phyloP scores from a whole-genome alignment of 2,329 filamentous ascomycete genomes.

The Xylariaceae sp. region DNA sequence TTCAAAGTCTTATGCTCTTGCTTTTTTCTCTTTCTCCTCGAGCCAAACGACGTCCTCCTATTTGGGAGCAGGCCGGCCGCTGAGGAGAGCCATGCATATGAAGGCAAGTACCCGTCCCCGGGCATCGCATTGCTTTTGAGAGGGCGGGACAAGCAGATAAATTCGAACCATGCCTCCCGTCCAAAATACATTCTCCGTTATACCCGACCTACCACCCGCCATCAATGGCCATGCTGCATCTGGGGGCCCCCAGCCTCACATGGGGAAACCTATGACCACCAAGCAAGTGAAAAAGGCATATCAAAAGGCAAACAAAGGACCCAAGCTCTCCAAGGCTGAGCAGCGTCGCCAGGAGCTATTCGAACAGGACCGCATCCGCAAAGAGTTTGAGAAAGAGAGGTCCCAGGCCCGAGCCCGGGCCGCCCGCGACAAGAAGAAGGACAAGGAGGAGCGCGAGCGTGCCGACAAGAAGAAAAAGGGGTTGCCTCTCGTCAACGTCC shows the following conservation, averaged over 20 bases:
- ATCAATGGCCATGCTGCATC: slow-evolving; percentile 16
- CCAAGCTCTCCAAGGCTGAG: slow-evolving; percentile 42
- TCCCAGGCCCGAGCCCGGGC: slow-evolving; percentile 45
- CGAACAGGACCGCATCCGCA: slow-evolving; percentile 53
- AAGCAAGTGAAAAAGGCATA: slow-evolving; percentile 47
- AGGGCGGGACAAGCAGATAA: too few species aligned
- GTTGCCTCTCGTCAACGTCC: slow-evolving; percentile 50
- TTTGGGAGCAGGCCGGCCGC: too few species aligned
- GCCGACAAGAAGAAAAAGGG: slow-evolving; percentile 50
- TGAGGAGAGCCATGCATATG: too few species aligned
- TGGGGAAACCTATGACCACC: slow-evolving; percentile 42
- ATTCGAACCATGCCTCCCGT: slow-evolving; percentile 30
- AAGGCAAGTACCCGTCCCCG: too few species aligned
- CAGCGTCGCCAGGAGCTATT: slow-evolving; percentile 37
- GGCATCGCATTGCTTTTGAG: too few species aligned
- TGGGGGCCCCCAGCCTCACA: slow-evolving; percentile 6
- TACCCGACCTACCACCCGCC: slow-evolving; percentile 31
- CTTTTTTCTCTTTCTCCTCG: too few species aligned
- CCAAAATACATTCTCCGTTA: slow-evolving; percentile 34
- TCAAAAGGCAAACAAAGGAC: slow-evolving; percentile 37
- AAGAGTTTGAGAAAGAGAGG: slow-evolving; percentile 49
- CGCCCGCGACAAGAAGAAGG: slow-evolving; percentile 52
- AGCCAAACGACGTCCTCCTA: too few species aligned
- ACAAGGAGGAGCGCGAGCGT: slow-evolving; percentile 46
- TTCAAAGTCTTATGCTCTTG: too few species aligned